These are phyloP conservation scores for Tulasnella sp. DNA, from an alignment of 768 basidiomycete species.

Conservation along the genomic window DNA sequence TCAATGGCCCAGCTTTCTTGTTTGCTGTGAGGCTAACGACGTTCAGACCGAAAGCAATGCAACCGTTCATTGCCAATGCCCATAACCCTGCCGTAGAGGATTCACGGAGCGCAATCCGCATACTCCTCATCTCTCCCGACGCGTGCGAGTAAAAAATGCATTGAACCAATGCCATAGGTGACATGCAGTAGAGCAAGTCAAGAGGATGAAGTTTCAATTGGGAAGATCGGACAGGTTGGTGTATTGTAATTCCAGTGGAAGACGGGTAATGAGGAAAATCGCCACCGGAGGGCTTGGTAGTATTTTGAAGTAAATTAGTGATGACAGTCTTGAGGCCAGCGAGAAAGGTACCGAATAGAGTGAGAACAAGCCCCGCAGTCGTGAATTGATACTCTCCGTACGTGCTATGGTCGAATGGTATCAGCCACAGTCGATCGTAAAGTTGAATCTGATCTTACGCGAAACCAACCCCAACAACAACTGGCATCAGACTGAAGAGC, in stretches of 20 bases:
- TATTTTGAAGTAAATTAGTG: constrained; percentile 63
- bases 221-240: background rate
- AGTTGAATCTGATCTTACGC: constrained; percentile 28
- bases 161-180: constrained; percentile 81
- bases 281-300: background rate
- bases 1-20: constrained; percentile 73
- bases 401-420: constrained; percentile 38
- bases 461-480: constrained; percentile 79
- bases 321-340: constrained; percentile 89
- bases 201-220: constrained; percentile 45
- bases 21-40: constrained; percentile 93
- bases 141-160: constrained; percentile 63
- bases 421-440: background rate
- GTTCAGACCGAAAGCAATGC: constrained; percentile 84
- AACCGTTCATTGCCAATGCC: constrained; percentile 41
- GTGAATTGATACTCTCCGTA: constrained; percentile 86
- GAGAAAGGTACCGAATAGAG: constrained; percentile 77
- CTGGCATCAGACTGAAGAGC: constrained; percentile 61
- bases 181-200: constrained; percentile 79
- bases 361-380: constrained; percentile 66
- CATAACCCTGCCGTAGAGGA: constrained; percentile 1
- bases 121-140: constrained; percentile 60
- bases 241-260: no score
- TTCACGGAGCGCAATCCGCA: no score
- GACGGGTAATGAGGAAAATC: background rate